Percentiles rank a stretch among this genome's conserved stretches.
Conservation (phyloP, 805 yeast genomes). For the Teunomyces tritomae region DNA sequence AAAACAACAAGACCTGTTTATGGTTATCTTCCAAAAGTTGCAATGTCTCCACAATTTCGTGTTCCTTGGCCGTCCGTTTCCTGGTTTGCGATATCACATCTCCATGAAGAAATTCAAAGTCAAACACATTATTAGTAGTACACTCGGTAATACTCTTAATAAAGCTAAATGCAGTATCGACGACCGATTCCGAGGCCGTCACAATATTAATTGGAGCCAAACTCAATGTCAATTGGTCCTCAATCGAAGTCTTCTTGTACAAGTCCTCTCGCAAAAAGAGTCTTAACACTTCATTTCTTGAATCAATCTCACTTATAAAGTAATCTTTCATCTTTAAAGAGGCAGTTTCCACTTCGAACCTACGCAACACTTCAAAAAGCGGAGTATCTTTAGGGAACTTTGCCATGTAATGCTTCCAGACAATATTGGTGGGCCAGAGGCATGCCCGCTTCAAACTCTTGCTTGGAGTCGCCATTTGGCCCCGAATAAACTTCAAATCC, state of each 20-base stretch:
- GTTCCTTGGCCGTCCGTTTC: constrained; percentile 14
- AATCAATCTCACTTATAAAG: constrained; percentile 36
- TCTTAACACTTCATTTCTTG: constrained; percentile 39
- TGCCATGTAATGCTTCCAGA: constrained; percentile 66
- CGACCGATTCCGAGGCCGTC: constrained; percentile 32
- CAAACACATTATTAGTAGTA: constrained; percentile 53
- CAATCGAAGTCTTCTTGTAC: constrained; percentile 35
- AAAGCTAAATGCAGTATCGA: constrained; percentile 45
- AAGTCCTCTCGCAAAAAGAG: constrained; percentile 39
- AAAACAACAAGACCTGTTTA: constrained; percentile 60
- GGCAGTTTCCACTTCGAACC: constrained; percentile 43
- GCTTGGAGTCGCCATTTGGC: constrained; percentile 51
- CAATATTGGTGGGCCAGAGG: constrained; percentile 75
- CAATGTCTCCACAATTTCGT: constrained; percentile 19
- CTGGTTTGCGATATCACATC: constrained; percentile 21
- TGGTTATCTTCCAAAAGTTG: constrained; percentile 61
- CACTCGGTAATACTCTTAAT: constrained; percentile 56
- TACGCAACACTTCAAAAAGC: constrained; percentile 44
- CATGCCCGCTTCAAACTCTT: constrained; percentile 57
- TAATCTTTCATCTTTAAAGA: constrained; percentile 21
- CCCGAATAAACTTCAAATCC: constrained; percentile 45
- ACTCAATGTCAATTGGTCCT: constrained; percentile 55
- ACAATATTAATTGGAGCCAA: constrained; percentile 56
- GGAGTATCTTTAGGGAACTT: constrained; percentile 53
- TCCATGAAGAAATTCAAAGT: constrained; percentile 38